Percentiles rank a stretch among this genome's conserved stretches.
Evolutionary conservation across 352 stramenopile genomes (phyloP).

Genomic region (Phytophthora kernoviae): DNA sequence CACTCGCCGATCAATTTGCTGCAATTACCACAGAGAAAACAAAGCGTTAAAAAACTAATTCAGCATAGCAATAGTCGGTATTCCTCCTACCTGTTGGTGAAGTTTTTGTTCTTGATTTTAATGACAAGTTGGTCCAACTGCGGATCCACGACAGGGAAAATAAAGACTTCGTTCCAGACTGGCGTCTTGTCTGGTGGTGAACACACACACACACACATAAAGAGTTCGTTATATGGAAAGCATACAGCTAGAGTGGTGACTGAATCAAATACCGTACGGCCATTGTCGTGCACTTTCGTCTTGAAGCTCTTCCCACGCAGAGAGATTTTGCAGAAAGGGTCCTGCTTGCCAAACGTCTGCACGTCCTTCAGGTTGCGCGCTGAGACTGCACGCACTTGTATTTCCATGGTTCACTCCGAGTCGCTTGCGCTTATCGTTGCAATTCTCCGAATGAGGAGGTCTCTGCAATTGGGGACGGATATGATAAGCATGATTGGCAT

Average conservation of each 20-base stretch:
- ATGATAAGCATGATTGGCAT: too few relatives aligned
- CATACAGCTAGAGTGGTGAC: too few relatives aligned
- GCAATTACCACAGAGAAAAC: slow-evolving; percentile 17
- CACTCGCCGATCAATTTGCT: slow-evolving; percentile 79
- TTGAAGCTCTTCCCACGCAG: slow-evolving; percentile 68
- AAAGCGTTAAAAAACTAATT: too few relatives aligned
- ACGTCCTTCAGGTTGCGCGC: slow-evolving; percentile 83
- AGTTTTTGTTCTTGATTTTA: slow-evolving; percentile 88
- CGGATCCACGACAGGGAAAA: slow-evolving; percentile 73
- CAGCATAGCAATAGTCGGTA: too few relatives aligned
- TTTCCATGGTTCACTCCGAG: slow-evolving; percentile 56
- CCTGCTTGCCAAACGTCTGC: slow-evolving; percentile 86
- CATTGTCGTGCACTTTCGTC: slow-evolving; percentile 86
- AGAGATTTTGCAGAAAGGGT: slow-evolving; percentile 80
- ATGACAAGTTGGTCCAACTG: slow-evolving; percentile 78
- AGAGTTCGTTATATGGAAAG: too few relatives aligned
- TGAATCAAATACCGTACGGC: slow-evolving; percentile 10
- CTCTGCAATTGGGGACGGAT: too few relatives aligned
- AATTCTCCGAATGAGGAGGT: slow-evolving; percentile 6
- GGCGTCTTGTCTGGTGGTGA: slow-evolving; percentile 56
- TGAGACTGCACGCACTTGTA: slow-evolving; percentile 78
- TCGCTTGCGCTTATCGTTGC: neutral
- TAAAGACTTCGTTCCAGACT: slow-evolving; percentile 85
- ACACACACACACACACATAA: slow-evolving; percentile 11
- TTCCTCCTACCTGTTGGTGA: slow-evolving; percentile 39